Base-by-base conservation (phyloP, 2,329 filamentous ascomycete genomes). In the Capronia coronata region DNA sequence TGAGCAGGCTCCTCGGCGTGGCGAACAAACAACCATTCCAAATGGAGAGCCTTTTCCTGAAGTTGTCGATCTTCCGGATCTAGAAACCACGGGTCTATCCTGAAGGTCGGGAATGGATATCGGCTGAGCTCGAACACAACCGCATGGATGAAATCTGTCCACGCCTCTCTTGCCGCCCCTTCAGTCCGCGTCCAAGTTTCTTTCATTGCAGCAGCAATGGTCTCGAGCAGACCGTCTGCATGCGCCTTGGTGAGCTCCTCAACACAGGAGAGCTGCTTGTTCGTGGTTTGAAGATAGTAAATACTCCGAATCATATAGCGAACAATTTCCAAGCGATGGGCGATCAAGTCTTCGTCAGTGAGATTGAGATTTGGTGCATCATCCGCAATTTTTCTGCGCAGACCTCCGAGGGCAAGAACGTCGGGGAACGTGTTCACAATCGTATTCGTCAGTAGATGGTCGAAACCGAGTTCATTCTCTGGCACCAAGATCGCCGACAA, bases 281-380 rank as follows among this genome's bases (percentile, higher is more conserved):
- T 27, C 16, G 25, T 34, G 21, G 29, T 13, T 27, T 47, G 48
- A 2, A 51, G 21, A 25, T 41, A 21, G 22, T 52, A 44, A 25
- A 55, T 46, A 37, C 23, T 42, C 19, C 49, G 51, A 13, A 58
- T 43, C 40, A 58, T 32, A 25, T 56, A 51, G 25, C 45, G 19
- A 23, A 56, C 37, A 11, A 58, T 56, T 16, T 40, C 38, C 10
- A 49, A 37, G 18, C 54, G 51, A 27, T 54, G 29, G 10, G 54
- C 32, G 40, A 48, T 45, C 13, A 58, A 38, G 29, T 51, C 50
- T 14, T 42, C 39, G 13, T 32, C 25, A 18, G 42, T 43, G 11
- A 54, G 27, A 13, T 41, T 34, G 27, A 43, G 43, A 9, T 27
- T 18, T 8, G 30, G 19, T 2, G 19, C 25, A 3, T 27, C 48